A percentile compares a stretch with the other conserved stretches of the same genome.
Conservation (phyloP, 192 early-diverging fungal genomes). For the Coemansia sp. region DNA sequence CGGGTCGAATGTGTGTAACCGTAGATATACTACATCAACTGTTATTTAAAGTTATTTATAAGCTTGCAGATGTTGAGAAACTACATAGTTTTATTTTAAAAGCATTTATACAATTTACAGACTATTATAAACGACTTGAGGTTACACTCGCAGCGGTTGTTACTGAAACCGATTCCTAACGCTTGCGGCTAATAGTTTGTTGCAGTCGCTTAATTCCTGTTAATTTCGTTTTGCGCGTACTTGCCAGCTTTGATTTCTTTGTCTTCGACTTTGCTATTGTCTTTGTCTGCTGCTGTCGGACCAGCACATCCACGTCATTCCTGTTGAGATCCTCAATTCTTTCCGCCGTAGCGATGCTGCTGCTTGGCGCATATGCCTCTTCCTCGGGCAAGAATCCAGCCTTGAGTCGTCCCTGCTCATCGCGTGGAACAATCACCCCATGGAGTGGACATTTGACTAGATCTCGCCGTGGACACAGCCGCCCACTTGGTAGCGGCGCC, state of each 20-base stretch:
- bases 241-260: not conserved
- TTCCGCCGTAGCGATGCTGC: constrained; percentile 36
- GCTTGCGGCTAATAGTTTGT: not conserved
- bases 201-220: not conserved
- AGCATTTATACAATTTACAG: too few species aligned
- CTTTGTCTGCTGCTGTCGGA: not conserved
- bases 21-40: too few species aligned
- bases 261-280: not conserved
- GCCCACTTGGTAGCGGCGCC: constrained; percentile 61
- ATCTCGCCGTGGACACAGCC: constrained; percentile 64
- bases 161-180: too few species aligned
- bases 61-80: too few species aligned
- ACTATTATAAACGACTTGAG: too few species aligned
- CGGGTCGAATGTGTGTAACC: too few species aligned
- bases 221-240: not conserved
- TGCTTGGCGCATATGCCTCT: not conserved
- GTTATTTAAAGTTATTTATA: too few species aligned
- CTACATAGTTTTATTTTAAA: too few species aligned
- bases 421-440: constrained; percentile 60
- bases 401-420: constrained; percentile 46
- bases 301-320: constrained; percentile 24
- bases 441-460: constrained; percentile 69
- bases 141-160: too few species aligned
- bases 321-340: constrained; percentile 19
- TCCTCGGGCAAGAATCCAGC: not conserved